These are phyloP conservation scores for Kazachstania bromeliacearum DNA, from an alignment of 805 yeast species.

Conservation along the genomic window DNA sequence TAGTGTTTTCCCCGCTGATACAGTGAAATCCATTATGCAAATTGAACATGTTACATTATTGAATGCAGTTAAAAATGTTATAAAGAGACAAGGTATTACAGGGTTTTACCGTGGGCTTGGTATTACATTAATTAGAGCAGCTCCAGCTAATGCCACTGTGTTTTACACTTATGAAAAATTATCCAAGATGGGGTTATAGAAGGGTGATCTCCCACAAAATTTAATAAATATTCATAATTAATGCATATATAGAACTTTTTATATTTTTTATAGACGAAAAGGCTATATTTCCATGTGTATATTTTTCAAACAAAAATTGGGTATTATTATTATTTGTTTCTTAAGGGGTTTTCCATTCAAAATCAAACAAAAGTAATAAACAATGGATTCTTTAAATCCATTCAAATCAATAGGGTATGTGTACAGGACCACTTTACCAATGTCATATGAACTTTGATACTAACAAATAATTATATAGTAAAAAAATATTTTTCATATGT, in stretches of 20 bases:
- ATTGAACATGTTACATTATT: constrained; percentile 33
- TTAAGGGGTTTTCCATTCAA: too few species aligned
- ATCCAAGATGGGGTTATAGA: constrained; percentile 12
- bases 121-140: constrained; percentile 68
- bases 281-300: too few species aligned
- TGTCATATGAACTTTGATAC: neutral
- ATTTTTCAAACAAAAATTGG: too few species aligned
- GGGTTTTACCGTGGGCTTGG: constrained; percentile 82
- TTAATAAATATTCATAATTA: neutral
- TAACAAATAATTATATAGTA: constrained; percentile 11
- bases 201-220: neutral
- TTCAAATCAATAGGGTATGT: constrained; percentile 26
- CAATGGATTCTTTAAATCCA: constrained; percentile 6
- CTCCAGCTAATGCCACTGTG: constrained; percentile 84
- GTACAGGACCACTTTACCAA: neutral
- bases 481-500: constrained; percentile 20
- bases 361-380: neutral
- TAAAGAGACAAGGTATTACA: constrained; percentile 50
- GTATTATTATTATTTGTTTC: too few species aligned
- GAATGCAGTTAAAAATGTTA: constrained; percentile 31
- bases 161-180: constrained; percentile 66
- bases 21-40: constrained; percentile 81
- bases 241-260: too few species aligned
- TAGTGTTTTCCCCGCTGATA: constrained; percentile 81
- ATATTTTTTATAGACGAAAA: too few species aligned